Evolutionary conservation across 345 rosid genomes (phyloP).

Genomic region (Raphanus raphanistrum): DNA sequence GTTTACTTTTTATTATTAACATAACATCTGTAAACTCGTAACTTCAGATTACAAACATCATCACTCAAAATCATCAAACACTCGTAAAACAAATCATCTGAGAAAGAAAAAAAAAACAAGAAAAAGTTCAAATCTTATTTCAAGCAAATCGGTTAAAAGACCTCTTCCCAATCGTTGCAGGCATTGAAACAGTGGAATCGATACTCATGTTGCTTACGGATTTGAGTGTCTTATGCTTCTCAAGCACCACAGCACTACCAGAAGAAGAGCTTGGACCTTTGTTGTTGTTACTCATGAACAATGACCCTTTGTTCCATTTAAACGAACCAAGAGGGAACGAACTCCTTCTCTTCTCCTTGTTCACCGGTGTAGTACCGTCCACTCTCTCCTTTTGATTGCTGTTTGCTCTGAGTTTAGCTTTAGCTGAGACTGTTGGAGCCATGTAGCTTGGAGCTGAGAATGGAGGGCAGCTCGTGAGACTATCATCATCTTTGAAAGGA

Average conservation of each 20-base stretch:
- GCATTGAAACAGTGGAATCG: conserved; percentile 86
- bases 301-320: conserved; percentile 78
- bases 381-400: conserved; percentile 73
- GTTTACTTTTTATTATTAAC: conserved; percentile 15
- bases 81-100: conserved; percentile 14
- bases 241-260: conserved; percentile 47
- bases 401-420: conserved; percentile 71
- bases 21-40: conserved; percentile 16
- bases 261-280: conserved; percentile 32
- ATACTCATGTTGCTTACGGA: conserved; percentile 67
- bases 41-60: conserved; percentile 20
- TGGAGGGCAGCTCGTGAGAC: conserved; percentile 89
- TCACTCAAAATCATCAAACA: conserved; percentile 26
- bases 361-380: conserved; percentile 56
- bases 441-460: conserved; percentile 88
- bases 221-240: conserved; percentile 46
- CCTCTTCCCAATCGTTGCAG: conserved; percentile 69
- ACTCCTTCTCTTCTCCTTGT: conserved; percentile 63
- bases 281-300: conserved; percentile 53
- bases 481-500: conserved; percentile 85
- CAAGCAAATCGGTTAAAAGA: conserved; percentile 97
- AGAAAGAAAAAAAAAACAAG: background rate
- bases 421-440: conserved; percentile 79
- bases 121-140: conserved; percentile 9
- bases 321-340: conserved; percentile 76